Evolutionary conservation across 2,329 filamentous ascomycete genomes (phyloP).

Genomic region (Talaromyces amestolkiae): DNA sequence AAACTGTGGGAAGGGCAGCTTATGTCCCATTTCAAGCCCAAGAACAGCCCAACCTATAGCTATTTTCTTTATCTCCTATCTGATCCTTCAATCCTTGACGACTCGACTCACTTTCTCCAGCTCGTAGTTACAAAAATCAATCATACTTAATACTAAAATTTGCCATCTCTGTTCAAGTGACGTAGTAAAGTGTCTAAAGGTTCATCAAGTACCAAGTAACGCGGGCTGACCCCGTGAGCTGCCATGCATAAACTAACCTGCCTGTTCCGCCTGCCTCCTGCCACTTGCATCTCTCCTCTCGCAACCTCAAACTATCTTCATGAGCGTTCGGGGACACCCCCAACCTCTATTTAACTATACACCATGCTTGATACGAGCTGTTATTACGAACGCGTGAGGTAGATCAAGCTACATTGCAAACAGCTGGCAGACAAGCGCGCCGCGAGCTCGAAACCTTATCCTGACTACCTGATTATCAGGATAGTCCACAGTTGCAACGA

Average conservation of each 20-base stretch:
- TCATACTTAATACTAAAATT: background rate
- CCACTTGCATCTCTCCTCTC: background rate
- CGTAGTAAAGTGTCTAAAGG: background rate
- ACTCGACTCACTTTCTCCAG: background rate
- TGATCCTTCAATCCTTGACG: background rate
- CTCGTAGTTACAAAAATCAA: background rate
- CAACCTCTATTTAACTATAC: background rate
- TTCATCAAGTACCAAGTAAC: background rate
- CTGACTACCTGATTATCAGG: background rate
- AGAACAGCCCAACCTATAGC: background rate
- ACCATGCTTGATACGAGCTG: conserved; percentile 4
- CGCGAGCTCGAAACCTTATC: conserved; percentile 1
- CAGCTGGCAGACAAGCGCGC: background rate
- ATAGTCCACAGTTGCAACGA: conserved; percentile 13
- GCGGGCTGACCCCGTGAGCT: conserved; percentile 15
- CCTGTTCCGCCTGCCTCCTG: background rate
- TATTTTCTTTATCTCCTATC: background rate
- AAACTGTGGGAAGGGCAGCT: background rate
- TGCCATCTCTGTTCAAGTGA: background rate
- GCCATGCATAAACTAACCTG: conserved; percentile 3
- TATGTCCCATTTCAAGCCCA: background rate
- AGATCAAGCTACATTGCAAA: background rate
- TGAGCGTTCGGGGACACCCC: conserved; percentile 12
- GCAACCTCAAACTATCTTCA: background rate
- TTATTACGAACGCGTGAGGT: conserved; percentile 8